These are phyloP conservation scores for Arxiozyma heterogenica DNA, from an alignment of 1,139 yeast genomes.

Conservation along the genomic window DNA sequence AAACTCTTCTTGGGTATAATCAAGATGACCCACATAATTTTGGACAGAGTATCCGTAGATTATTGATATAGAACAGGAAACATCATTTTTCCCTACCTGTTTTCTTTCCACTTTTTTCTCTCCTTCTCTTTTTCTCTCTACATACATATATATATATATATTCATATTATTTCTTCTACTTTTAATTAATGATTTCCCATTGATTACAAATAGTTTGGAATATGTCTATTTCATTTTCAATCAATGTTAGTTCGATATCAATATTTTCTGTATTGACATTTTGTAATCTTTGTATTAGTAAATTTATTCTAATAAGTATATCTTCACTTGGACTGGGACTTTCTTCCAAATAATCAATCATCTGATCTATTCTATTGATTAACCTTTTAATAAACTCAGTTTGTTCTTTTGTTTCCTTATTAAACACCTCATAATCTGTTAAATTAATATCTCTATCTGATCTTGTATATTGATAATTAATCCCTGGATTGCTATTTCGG, in stretches of 20 bases:
- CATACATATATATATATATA: neutral
- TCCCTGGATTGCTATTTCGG: neutral
- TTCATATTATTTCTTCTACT: neutral
- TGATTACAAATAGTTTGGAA: constrained; percentile 22
- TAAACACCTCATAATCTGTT: constrained; percentile 2
- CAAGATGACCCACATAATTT: constrained; percentile 50
- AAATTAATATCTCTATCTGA: neutral
- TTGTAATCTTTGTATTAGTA: constrained; percentile 17
- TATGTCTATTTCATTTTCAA: constrained; percentile 21
- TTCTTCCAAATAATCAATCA: constrained; percentile 14
- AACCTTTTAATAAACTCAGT: constrained; percentile 9
- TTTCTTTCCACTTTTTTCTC: neutral
- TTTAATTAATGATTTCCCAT: constrained; percentile 21
- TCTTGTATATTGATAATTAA: neutral
- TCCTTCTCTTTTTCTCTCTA: neutral
- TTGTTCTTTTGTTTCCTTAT: constrained; percentile 7
- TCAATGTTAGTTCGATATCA: constrained; percentile 17
- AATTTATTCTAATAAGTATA: constrained; percentile 17
- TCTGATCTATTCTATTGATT: constrained; percentile 13
- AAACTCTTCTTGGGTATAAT: constrained; percentile 59
- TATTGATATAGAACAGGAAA: constrained; percentile 39
- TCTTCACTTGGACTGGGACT: constrained; percentile 10
- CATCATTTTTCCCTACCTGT: neutral
- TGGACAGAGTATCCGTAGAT: constrained; percentile 55
- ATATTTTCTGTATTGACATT: constrained; percentile 20